Evolutionary conservation across 2,329 filamentous ascomycete species (phyloP).

Genomic region (Colletotrichum gloeosporioides): DNA sequence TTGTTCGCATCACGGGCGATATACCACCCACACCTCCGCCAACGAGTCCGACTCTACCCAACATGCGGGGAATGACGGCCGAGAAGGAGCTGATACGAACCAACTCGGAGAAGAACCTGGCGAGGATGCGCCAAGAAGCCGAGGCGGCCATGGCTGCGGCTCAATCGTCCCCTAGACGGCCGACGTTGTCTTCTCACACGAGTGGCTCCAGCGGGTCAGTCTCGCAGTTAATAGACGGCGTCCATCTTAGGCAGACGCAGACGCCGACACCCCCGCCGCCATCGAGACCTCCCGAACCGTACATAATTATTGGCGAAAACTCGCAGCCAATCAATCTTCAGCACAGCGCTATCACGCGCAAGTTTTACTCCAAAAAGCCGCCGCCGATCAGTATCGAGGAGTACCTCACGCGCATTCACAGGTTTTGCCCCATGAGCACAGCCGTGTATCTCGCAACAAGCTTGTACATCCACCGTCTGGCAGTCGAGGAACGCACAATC

Average conservation of each 20-base stretch:
- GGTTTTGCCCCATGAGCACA: slow-evolving; percentile 91
- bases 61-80: slow-evolving; percentile 67
- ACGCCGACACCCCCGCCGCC: slow-evolving; percentile 38
- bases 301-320: slow-evolving; percentile 70
- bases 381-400: slow-evolving; percentile 84
- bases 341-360: slow-evolving; percentile 84
- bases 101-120: slow-evolving; percentile 60
- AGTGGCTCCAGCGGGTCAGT: background rate
- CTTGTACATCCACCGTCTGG: slow-evolving; percentile 84
- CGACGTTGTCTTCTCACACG: slow-evolving; percentile 22
- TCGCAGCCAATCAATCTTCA: slow-evolving; percentile 78
- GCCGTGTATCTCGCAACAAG: slow-evolving; percentile 92
- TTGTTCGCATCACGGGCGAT: slow-evolving; percentile 78
- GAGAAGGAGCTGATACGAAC: slow-evolving; percentile 67
- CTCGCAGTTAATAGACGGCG: slow-evolving; percentile 17
- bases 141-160: slow-evolving; percentile 24
- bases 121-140: slow-evolving; percentile 47
- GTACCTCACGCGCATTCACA: slow-evolving; percentile 86
- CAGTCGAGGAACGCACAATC: slow-evolving; percentile 77
- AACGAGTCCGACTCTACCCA: slow-evolving; percentile 65
- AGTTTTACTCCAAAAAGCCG: slow-evolving; percentile 89
- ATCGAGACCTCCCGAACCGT: slow-evolving; percentile 47
- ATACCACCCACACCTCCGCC: slow-evolving; percentile 81
- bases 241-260: slow-evolving; percentile 24
- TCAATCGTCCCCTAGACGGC: background rate